A percentile compares a stretch with the other conserved stretches of the same genome.
phyloP scores from a whole-genome alignment of 257 asterid species.

The Gardenia jasminoides region DNA sequence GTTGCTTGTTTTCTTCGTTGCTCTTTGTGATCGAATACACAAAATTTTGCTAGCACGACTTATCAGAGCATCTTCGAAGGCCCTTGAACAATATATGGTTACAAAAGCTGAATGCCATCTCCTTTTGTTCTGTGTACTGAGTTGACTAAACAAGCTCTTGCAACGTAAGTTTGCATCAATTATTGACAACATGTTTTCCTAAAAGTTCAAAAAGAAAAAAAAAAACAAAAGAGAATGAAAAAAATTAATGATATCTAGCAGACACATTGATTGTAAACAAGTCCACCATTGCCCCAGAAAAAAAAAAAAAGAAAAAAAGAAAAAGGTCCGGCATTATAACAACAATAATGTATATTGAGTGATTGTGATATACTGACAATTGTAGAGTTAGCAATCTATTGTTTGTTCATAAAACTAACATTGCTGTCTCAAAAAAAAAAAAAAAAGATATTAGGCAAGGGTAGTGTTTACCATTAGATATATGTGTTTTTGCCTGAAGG shows the following conservation, averaged over 20 bases:
- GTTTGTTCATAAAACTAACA: too few relatives aligned
- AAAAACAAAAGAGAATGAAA: neutral
- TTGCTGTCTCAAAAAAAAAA: too few relatives aligned
- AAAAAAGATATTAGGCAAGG: too few relatives aligned
- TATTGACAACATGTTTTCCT: constrained; percentile 6
- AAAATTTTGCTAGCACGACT: neutral
- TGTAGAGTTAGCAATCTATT: too few relatives aligned
- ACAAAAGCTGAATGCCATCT: constrained; percentile 32
- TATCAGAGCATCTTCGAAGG: constrained; percentile 15
- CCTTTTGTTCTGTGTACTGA: constrained; percentile 10
- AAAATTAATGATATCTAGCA: neutral
- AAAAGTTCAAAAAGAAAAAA: neutral
- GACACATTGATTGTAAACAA: neutral
- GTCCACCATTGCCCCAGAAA: too few relatives aligned
- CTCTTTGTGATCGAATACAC: neutral
- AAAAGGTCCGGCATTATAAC: too few relatives aligned
- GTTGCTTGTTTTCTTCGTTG: constrained; percentile 1
- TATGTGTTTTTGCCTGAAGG: too few relatives aligned
- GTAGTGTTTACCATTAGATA: too few relatives aligned
- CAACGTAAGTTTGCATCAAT: constrained; percentile 9
- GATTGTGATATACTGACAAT: too few relatives aligned
- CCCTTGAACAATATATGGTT: constrained; percentile 30
- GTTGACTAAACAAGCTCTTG: neutral
- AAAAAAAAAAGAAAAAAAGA: too few relatives aligned
- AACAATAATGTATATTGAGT: too few relatives aligned